These are phyloP conservation scores for Ephemerocybe angulata DNA, from an alignment of 768 basidiomycete species.

Conservation along the genomic window DNA sequence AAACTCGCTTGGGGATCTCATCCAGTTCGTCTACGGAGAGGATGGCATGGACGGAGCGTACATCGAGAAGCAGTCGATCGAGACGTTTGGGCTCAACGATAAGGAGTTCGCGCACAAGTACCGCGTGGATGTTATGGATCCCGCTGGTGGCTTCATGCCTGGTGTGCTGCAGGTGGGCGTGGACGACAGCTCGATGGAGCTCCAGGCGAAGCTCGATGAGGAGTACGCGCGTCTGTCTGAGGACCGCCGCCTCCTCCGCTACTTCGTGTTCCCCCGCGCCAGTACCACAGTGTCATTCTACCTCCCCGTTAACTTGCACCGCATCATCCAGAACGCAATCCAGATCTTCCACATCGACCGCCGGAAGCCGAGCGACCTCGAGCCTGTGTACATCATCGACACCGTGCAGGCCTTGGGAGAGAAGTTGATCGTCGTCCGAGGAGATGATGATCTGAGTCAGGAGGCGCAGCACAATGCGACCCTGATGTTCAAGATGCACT, in stretches of 20 bases:
- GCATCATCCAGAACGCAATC: constrained; percentile 91
- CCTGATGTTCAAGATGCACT: constrained; percentile 88
- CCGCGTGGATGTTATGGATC: constrained; percentile 91
- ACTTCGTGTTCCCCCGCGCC: constrained; percentile 77
- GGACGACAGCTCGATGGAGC: constrained; percentile 76
- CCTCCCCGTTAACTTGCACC: constrained; percentile 92
- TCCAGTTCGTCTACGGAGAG: constrained; percentile 97
- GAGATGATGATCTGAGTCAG: constrained; percentile 66
- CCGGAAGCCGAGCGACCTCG: constrained; percentile 89
- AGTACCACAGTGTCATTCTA: constrained; percentile 74
- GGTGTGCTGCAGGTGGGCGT: constrained; percentile 85
- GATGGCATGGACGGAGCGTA: constrained; percentile 99
- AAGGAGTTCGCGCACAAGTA: constrained; percentile 86
- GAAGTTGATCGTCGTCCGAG: constrained; percentile 84
- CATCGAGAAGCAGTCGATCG: constrained; percentile 93
- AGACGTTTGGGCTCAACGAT: constrained; percentile 81
- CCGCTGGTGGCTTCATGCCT: constrained; percentile 71
- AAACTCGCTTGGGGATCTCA: constrained; percentile 93
- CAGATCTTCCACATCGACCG: constrained; percentile 98
- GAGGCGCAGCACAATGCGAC: constrained; percentile 89
- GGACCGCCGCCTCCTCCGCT: constrained; percentile 78
- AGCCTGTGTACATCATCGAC: constrained; percentile 83
- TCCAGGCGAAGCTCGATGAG: constrained; percentile 83
- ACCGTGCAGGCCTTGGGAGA: constrained; percentile 69
- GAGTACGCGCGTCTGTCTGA: constrained; percentile 54